Conservation (phyloP, 148 eudicot species). For the Rhododendron simsii region DNA sequence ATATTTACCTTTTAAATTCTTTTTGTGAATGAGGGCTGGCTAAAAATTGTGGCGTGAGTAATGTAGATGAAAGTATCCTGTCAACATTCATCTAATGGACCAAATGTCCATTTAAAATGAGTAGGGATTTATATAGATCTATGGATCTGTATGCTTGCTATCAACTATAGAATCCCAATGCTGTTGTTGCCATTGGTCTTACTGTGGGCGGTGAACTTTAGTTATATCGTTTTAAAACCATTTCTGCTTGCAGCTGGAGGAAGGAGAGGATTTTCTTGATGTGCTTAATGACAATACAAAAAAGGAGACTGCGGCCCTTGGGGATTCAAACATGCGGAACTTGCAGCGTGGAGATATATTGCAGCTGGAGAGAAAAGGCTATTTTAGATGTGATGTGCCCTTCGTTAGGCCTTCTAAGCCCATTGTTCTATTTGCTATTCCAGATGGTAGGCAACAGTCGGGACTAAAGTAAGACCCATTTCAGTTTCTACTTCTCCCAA, state of each 20-base stretch:
- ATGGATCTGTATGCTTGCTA: not conserved
- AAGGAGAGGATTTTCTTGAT: no score
- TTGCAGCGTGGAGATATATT: no score
- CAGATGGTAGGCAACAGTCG: conserved; percentile 20
- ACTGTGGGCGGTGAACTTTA: not conserved
- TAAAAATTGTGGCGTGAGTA: not conserved
- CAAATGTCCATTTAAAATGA: not conserved
- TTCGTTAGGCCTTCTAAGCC: no score
- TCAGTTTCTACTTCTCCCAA: not conserved
- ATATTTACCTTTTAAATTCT: not conserved
- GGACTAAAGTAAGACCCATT: conserved; percentile 31
- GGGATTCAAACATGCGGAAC: no score
- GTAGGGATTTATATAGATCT: not conserved
- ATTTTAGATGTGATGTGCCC: no score
- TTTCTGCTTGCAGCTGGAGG: not conserved
- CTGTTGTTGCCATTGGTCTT: no score
- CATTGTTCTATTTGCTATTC: no score
- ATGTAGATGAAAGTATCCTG: not conserved
- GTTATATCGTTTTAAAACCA: not conserved
- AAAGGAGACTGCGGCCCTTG: no score
- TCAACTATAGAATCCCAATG: not conserved
- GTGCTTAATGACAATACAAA: no score
- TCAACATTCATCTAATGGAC: not conserved
- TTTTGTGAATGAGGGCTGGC: not conserved
- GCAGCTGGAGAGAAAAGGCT: no score